A percentile compares a stretch with the other conserved stretches of the same genome.
Evolutionary conservation across 2,329 filamentous ascomycete genomes (phyloP).

Genomic region (Amauroascus verrucosus): DNA sequence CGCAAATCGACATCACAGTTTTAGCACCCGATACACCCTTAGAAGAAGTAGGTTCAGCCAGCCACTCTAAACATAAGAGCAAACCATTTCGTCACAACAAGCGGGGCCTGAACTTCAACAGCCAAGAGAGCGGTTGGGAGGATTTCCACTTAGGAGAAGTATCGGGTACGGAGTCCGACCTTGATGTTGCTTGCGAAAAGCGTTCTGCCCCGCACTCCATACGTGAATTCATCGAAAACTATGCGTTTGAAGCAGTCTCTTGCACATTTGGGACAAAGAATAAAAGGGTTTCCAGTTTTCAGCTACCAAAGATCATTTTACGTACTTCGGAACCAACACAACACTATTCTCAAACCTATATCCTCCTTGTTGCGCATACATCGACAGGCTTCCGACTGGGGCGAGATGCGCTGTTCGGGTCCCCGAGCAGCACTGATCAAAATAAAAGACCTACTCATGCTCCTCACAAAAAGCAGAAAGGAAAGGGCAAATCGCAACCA

Average conservation of each 20-base stretch:
- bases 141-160: not conserved
- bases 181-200: not conserved
- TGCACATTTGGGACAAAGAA: not conserved
- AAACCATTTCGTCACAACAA: not conserved
- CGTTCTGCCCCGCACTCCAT: constrained; percentile 7
- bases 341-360: constrained; percentile 40
- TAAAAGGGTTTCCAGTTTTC: not conserved
- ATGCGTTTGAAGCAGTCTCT: constrained; percentile 7
- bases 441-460: constrained; percentile 4
- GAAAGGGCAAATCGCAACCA: constrained; percentile 12
- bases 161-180: not conserved
- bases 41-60: not conserved
- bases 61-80: not conserved
- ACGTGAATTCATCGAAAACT: constrained; percentile 10
- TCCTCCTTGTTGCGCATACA: constrained; percentile 47
- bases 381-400: constrained; percentile 41
- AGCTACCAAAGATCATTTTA: constrained; percentile 18
- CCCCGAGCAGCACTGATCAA: not conserved
- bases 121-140: not conserved
- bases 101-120: not conserved
- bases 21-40: constrained; percentile 27
- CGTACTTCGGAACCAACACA: constrained; percentile 35
- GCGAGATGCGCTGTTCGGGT: constrained; percentile 40
- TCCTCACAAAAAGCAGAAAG: not conserved
- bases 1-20: constrained; percentile 31